Evolutionary conservation across 2,329 filamentous ascomycete genomes (phyloP), one percentile per base, ranked within the genome.

Genomic region (Penicillium sp.): DNA sequence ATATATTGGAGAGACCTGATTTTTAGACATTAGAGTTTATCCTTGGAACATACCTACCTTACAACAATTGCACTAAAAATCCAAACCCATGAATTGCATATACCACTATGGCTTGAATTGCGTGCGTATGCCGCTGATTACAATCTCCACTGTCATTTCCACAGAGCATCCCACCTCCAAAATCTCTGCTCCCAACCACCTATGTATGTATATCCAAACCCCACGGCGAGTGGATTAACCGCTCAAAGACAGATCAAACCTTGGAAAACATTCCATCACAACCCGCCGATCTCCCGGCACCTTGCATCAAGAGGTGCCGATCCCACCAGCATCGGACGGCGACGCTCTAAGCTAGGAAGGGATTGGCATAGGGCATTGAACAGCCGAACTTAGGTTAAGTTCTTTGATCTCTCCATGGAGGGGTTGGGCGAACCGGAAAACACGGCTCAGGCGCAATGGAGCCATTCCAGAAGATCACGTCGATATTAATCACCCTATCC

Each of bases 241-340:
- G 15, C 35, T 46, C 19, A 47, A 50, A 38, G 49, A 38, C 45
- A 47, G 56, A 38, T 54, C 25, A n/a, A 40, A 38, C 6, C 45
- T 10, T 35, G 19, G 5, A n/a, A 35, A 23, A 12, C 13, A 17
- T 23, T 23, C 8, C 13, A 29, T 23, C 49, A 13, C 13, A 54
- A 29, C 50, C 49, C 52, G 60, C 57, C 38, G 63, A 66, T 66
- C 63, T 66, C 63, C 62, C 63, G 63, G 27, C 54, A 49, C 38
- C 53, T 65, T 66, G 58, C 63, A 59, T 64, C 51, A 56, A 56
- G 49, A 41, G 38, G 53, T 27, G 62, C 40, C 49, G 58, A 64
- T 66, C 58, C 38, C 54, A 33, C 49, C 50, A 35, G 19, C 12
- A 50, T 57, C 19, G 25, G 56, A 50, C 6, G n/a, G 35, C 13